Evolutionary conservation across 371 early-diverging fungal species (phyloP), one percentile per base, ranked within the genome.

Genomic region (Catenaria anguillulae): DNA sequence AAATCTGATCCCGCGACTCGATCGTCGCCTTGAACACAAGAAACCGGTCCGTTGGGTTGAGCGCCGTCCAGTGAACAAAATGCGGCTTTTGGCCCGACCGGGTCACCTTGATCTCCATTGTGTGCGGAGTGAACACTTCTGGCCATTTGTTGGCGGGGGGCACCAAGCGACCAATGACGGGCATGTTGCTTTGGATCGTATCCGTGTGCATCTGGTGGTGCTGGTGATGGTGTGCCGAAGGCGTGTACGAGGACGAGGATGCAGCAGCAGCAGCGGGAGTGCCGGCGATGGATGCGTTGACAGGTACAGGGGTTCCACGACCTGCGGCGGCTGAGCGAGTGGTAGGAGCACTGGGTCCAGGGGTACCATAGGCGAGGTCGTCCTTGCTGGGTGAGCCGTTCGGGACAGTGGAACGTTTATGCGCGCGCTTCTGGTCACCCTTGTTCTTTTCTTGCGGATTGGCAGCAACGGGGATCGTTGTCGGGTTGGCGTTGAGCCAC

Each of bases 1-100:
- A 36, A 15, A 58, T 36, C 31, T 8, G 35, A 31, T 58, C 58
- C 29, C 15, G 23, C 15, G 58, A 40, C 29, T 58, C 58, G 26
- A 58, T n/a, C 15, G 58, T 29, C n/a, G 58, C 42, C 29, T 35
- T 33, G 43, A 58, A 58, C 19, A 58, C 58, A 31, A 34, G 58
- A 31, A 58, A 42, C 17, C 21, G 6, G 26, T 58, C 58, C 2
- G 31, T 33, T 19, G 43, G 24, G 29, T 33, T 33, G 26, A 58
- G 24, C 24, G n/a, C n/a, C 4, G 58, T 12, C 58, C 58, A 58
- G 15, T 15, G 8, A 4, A 58, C 42, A 29, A 40, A 58, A 21
- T 58, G 43, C 40, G 58, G 58, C 29, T 58, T 12, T 13, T 24
- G 26, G 29, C 58, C 58, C 13, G 8, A 15, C 17, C 42, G 36